Base-by-base conservation (phyloP, 2,329 filamentous ascomycete genomes). In the Catunica adiposa region DNA sequence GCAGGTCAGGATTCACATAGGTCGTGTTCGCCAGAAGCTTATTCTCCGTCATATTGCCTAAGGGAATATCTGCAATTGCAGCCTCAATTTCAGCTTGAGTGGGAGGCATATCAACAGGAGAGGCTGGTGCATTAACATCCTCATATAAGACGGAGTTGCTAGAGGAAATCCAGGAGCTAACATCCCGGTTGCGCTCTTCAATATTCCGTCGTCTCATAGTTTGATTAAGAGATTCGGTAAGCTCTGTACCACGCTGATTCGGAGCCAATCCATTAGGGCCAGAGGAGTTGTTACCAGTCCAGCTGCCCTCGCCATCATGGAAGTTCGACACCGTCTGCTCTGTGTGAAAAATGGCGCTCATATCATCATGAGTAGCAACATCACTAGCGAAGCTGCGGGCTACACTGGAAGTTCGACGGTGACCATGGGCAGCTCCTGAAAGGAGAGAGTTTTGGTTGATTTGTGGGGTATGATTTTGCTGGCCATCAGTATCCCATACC, bases 11-110 rank as follows among this genome's bases (percentile, higher is more conserved):
- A 20, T 65, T 61, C 55, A 71, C 71, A 60, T 80, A 80, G 1
- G 70, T 72, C 61, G 75, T 74, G 1, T 73, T 76, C 1, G 70
- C 63, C 8, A 75, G 61, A 53, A 69, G 65, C 17, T 67, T 70
- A 53, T 81, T 81, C 59, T 74, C 70, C 0, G 78, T 80, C 29
- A 66, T 62, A 44, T 70, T 56, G 1, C 71, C 74, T 0, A 74
- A 59, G 0, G 71, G 67, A 47, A 81, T 71, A 15, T 44, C 25
- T 1, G 42, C 22, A 23, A 52, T n/a, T 11, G 53, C 29, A 7
- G 42, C 50, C 7, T 46, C 17, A 7, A 31, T 44, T n/a, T 55
- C 50, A 7, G 46, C 34, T n/a, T 54, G n/a, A 11, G 50, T 20
- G 22, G 50, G 31, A 17, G 50, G 44, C 3, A 48, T 44, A 17